Percentiles rank a stretch among this genome's conserved stretches.
phyloP scores from a whole-genome alignment of 2,329 filamentous ascomycete genomes.

The Amphichorda felina region DNA sequence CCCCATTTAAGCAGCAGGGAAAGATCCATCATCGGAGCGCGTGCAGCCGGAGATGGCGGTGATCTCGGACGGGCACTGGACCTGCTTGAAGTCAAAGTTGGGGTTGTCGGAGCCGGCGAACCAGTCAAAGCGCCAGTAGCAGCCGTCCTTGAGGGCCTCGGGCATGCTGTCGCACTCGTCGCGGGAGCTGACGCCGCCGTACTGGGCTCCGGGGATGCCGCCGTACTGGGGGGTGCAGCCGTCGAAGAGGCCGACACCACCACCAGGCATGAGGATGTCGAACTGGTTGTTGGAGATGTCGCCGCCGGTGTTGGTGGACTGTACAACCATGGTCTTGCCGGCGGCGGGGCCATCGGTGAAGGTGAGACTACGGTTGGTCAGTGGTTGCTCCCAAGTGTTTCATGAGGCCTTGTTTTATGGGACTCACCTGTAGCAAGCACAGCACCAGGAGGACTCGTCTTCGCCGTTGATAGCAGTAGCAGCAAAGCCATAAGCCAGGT shows the following conservation, averaged over 20 bases:
- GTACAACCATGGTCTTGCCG: conserved; percentile 53
- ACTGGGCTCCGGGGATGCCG: conserved; percentile 33
- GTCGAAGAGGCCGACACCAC: conserved; percentile 42
- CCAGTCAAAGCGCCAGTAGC: conserved; percentile 55
- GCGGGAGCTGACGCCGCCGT: conserved; percentile 42
- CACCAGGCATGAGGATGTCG: conserved; percentile 43
- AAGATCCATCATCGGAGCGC: conserved; percentile 16
- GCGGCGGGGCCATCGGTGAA: conserved; percentile 36
- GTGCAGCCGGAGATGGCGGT: conserved; percentile 25
- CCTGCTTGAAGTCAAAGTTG: conserved; percentile 38
- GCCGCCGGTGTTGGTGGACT: conserved; percentile 50
- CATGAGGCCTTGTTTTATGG: too few relatives aligned
- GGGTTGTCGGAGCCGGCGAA: conserved; percentile 48
- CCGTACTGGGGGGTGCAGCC: conserved; percentile 37
- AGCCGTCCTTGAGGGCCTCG: conserved; percentile 39
- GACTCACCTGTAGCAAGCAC: conserved; percentile 45
- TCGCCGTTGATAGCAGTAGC: conserved; percentile 44
- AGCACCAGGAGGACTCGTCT: conserved; percentile 52
- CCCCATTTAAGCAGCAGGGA: conserved; percentile 9
- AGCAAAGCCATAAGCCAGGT: conserved; percentile 51
- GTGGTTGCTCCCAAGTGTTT: too few relatives aligned
- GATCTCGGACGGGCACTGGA: conserved; percentile 40
- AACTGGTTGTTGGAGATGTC: conserved; percentile 47
- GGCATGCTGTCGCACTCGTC: conserved; percentile 42
- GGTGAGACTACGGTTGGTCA: conserved; percentile 22